Evolutionary conservation across 805 yeast species (phyloP), one percentile per base, ranked within the genome.

Genomic region (Ogataea zsoltii): DNA sequence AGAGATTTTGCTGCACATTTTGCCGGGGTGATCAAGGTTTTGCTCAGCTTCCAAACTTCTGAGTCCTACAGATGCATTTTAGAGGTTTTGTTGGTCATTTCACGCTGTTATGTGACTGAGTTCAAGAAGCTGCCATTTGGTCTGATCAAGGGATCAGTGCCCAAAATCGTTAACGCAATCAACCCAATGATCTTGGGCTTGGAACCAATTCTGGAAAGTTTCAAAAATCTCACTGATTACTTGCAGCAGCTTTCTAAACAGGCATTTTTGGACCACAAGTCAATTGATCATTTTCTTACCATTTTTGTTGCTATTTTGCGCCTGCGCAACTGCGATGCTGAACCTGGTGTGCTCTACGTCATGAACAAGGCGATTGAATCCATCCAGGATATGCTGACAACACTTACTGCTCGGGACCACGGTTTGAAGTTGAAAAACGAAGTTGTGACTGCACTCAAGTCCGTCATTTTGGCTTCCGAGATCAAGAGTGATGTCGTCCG

Each of bases 1-100:
- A 45, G 45, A 9, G 66, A 63, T 34, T 60, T 66, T 31, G 17
- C 34, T 14, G 37, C 53, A 1, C 60, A 58, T 30, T 51, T 62
- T 11, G 51, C 49, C 6, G 45, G 48, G 6, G 51, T 65, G 7
- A 30, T 63, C 11, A 53, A 44, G 11, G 62, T 44, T 18, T 9
- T 46, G n/a, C 31, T 50, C 5, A 41, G 26, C 14, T 50, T 53
- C 39, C 43, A 47, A 15, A 41, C 42, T 1, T 17, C 32, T 3
- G 50, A 46, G 21, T 42, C 56, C 3, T 42, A 39, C 39, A 50
- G 39, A n/a, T 32, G 38, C 6, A 26, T 41, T 7, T 15, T 54
- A 17, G 60, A 58, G 1, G 18, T 54, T 3, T 12, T 56, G 9
- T 19, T 53, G 11, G 50, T 46, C 0, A 32, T 45, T 4, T 42